phyloP scores from a whole-genome alignment of 371 early-diverging fungal species.

The Mucor plumbeus region DNA sequence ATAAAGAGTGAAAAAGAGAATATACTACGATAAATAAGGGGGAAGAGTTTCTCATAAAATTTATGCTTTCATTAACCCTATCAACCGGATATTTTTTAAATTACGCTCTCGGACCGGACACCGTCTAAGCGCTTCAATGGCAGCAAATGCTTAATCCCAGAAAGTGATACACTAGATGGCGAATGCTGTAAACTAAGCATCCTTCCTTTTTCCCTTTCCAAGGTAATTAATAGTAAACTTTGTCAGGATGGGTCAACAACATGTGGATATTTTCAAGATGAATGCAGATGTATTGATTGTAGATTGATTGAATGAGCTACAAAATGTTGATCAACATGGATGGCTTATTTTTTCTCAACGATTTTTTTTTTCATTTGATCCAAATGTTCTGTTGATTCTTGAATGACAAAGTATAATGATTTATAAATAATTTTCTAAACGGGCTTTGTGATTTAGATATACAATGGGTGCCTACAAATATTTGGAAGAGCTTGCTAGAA shows the following conservation, averaged over 20 bases:
- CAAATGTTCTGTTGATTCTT: neutral
- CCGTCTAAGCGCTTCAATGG: constrained; percentile 1
- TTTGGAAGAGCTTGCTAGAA: constrained; percentile 96
- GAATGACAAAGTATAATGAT: neutral
- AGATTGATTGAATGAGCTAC: neutral
- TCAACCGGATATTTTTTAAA: too few relatives aligned
- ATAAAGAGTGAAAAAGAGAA: neutral
- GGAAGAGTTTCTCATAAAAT: neutral
- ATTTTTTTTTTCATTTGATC: neutral
- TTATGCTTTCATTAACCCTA: neutral
- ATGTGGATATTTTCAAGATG: neutral
- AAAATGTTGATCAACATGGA: neutral
- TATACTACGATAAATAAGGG: neutral
- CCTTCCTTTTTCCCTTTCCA: constrained; percentile 39
- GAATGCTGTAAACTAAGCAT: constrained; percentile 17
- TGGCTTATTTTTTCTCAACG: neutral
- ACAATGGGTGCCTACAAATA: constrained; percentile 85
- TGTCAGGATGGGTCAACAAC: neutral
- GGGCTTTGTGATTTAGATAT: constrained; percentile 2
- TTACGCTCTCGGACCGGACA: neutral
- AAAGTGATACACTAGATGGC: constrained; percentile 13
- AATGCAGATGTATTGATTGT: neutral
- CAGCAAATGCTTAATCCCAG: constrained; percentile 7
- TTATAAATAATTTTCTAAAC: neutral
- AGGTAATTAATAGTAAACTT: constrained; percentile 24